phyloP scores from a whole-genome alignment of 495 filamentous ascomycete genomes.

The Neurospora sp. region DNA sequence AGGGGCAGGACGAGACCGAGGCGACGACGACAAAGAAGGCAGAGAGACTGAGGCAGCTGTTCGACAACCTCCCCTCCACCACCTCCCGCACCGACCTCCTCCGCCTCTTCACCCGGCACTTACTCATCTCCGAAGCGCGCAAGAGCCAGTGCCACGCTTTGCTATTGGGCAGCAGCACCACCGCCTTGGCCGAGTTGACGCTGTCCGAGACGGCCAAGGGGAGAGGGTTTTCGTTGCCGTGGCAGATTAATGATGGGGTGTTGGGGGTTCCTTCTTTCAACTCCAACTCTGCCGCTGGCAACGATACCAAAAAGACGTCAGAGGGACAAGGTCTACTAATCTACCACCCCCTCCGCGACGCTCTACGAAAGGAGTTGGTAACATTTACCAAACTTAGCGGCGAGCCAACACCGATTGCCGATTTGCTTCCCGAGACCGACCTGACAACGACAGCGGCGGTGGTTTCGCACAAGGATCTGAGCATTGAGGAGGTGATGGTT shows the following conservation, averaged over 20 bases:
- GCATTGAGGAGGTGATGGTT: conserved; percentile 82
- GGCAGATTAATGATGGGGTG: conserved; percentile 65
- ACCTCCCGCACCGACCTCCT: conserved; percentile 70
- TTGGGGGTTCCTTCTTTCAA: conserved; percentile 33
- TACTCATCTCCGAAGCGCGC: conserved; percentile 57
- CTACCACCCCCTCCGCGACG: conserved; percentile 52
- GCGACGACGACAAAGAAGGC: conserved; percentile 14
- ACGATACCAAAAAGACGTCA: no score
- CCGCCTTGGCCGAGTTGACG: conserved; percentile 73
- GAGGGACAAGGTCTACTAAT: no score
- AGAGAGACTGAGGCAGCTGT: conserved; percentile 41
- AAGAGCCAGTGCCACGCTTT: conserved; percentile 52
- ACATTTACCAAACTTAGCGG: conserved; percentile 45
- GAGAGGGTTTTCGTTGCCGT: conserved; percentile 69
- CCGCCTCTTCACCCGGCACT: conserved; percentile 53
- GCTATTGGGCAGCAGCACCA: conserved; percentile 79
- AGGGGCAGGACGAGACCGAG: conserved; percentile 12
- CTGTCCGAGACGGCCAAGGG: conserved; percentile 86
- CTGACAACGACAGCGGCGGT: conserved; percentile 29
- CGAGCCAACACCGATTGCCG: conserved; percentile 17
- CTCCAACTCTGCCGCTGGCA: no score
- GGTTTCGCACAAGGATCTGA: conserved; percentile 60
- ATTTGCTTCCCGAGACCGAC: conserved; percentile 2
- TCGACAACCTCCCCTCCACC: conserved; percentile 51
- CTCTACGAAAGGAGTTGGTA: conserved; percentile 68